Percentiles rank a stretch among this genome's conserved stretches.
These are phyloP conservation scores for Neoboletus subvelutipes DNA, from an alignment of 768 basidiomycete genomes.

Conservation along the genomic window DNA sequence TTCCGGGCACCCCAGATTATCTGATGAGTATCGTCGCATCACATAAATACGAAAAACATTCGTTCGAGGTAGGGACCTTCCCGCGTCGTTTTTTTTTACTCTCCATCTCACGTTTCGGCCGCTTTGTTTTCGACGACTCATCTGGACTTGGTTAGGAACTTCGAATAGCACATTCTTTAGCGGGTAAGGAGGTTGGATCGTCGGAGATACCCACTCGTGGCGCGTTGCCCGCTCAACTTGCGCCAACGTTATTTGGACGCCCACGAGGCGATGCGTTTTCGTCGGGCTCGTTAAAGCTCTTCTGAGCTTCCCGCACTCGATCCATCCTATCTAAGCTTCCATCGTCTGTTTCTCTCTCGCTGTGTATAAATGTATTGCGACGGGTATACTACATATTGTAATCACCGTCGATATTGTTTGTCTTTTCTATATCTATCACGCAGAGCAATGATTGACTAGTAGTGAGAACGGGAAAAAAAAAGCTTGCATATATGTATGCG, in stretches of 20 bases:
- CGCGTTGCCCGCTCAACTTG: constrained; percentile 21
- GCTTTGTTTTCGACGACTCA: neutral
- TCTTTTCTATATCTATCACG: neutral
- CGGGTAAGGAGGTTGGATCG: constrained; percentile 47
- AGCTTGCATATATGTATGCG: neutral
- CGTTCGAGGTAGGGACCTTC: constrained; percentile 43
- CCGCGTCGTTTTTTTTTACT: neutral
- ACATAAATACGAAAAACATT: constrained; percentile 41
- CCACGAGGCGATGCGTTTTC: constrained; percentile 35
- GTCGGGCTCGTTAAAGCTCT: constrained; percentile 20
- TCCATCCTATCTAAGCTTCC: constrained; percentile 1
- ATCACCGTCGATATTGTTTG: neutral
- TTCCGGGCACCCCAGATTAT: constrained; percentile 28
- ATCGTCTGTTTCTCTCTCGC: neutral
- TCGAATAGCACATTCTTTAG: constrained; percentile 44
- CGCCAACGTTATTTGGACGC: constrained; percentile 28
- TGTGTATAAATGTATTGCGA: constrained; percentile 1
- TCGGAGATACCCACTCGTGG: constrained; percentile 31
- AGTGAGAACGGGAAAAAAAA: neutral
- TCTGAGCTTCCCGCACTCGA: constrained; percentile 8
- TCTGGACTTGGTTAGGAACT: constrained; percentile 42
- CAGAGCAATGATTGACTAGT: neutral
- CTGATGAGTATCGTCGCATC: constrained; percentile 39
- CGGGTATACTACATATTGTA: neutral
- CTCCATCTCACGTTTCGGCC: neutral